These are phyloP conservation scores for Hemileccinum hortonii DNA, from an alignment of 1,284 basidiomycete genomes.

Conservation along the genomic window DNA sequence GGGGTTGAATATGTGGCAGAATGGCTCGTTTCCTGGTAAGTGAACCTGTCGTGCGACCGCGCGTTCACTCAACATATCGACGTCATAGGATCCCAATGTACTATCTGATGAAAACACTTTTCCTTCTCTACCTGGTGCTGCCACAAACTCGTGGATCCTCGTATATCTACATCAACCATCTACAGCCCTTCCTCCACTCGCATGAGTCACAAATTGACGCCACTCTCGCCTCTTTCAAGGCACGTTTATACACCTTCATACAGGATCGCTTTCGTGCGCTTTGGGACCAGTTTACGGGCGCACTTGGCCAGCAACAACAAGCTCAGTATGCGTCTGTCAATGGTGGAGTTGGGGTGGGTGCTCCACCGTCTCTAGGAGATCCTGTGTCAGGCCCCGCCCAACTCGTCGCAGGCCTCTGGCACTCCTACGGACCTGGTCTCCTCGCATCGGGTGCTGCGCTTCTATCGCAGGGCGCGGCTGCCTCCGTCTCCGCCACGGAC, in stretches of 20 bases:
- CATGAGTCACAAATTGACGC: conserved; percentile 83
- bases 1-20: conserved; percentile 76
- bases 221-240: conserved; percentile 61
- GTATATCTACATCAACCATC: conserved; percentile 73
- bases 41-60: conserved; percentile 14
- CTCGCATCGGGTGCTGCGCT: conserved; percentile 64
- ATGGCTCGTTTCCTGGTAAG: conserved; percentile 80
- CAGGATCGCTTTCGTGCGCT: conserved; percentile 59
- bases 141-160: conserved; percentile 86
- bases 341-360: too few relatives aligned
- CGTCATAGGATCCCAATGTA: conserved; percentile 81
- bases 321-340: conserved; percentile 20
- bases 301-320: conserved; percentile 42
- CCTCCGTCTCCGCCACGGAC: conserved; percentile 30
- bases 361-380: conserved; percentile 50
- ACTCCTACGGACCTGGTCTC: conserved; percentile 70
- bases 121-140: conserved; percentile 86
- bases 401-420: conserved; percentile 65
- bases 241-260: conserved; percentile 61
- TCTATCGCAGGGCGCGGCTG: conserved; percentile 47
- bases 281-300: conserved; percentile 58
- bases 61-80: conserved; percentile 8
- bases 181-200: conserved; percentile 74
- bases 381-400: conserved; percentile 63
- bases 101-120: conserved; percentile 78